These are phyloP conservation scores for Pontederia paniculata DNA, from an alignment of 176 grass and related monocot genomes.

Conservation along the genomic window DNA sequence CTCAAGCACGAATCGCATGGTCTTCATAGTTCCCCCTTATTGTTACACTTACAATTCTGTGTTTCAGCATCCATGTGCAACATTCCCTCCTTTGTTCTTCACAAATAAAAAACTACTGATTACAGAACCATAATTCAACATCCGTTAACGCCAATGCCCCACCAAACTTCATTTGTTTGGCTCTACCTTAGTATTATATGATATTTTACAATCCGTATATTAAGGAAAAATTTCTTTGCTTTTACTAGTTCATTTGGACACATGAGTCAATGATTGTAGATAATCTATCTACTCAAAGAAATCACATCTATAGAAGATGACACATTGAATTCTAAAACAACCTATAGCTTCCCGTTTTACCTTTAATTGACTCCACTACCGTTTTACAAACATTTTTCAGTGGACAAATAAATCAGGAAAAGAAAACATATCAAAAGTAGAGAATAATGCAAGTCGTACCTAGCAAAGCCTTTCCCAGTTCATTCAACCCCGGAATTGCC, in stretches of 20 bases:
- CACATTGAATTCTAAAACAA: neutral
- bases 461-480: slow-evolving; percentile 73
- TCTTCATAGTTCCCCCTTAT: too few relatives aligned
- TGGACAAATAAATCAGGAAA: neutral
- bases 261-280: neutral
- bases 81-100: too few relatives aligned
- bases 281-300: neutral
- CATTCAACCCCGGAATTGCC: slow-evolving; percentile 72
- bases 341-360: neutral
- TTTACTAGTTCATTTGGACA: neutral
- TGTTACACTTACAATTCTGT: too few relatives aligned
- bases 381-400: neutral
- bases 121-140: too few relatives aligned
- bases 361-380: too few relatives aligned
- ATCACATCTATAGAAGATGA: neutral
- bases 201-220: too few relatives aligned
- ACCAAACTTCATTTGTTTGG: too few relatives aligned
- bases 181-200: too few relatives aligned
- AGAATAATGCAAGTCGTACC: slow-evolving; percentile 27
- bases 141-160: too few relatives aligned
- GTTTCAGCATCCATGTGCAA: too few relatives aligned
- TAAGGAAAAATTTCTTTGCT: neutral
- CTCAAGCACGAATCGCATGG: too few relatives aligned
- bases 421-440: neutral
- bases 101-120: too few relatives aligned